Percentiles rank a stretch among this genome's conserved stretches.
Evolutionary conservation across 73 alveolate species (phyloP).

Genomic region (Paramecium caudatum): DNA sequence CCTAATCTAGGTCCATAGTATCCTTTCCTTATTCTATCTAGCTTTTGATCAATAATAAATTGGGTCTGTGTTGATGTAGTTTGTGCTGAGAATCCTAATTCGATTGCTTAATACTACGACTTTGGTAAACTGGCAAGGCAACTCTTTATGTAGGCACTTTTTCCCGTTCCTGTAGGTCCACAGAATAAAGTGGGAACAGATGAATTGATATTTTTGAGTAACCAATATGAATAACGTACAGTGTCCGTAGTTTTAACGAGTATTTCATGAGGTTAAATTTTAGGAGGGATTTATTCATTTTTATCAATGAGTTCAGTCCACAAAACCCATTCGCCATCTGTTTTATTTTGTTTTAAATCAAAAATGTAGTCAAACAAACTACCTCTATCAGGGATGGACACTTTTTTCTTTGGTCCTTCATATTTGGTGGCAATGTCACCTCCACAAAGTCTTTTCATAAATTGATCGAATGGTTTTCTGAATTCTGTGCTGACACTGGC

Average conservation of each 20-base stretch:
- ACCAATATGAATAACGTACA: slow-evolving; percentile 93
- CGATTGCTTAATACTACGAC: slow-evolving; percentile 92
- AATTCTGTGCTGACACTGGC: slow-evolving; percentile 94
- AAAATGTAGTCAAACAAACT: slow-evolving; percentile 96
- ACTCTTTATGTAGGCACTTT: slow-evolving; percentile 95
- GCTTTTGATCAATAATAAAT: slow-evolving; percentile 94
- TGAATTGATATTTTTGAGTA: slow-evolving; percentile 89
- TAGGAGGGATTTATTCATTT: slow-evolving; percentile 90
- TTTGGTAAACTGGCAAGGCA: slow-evolving; percentile 86
- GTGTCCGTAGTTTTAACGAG: slow-evolving; percentile 99
- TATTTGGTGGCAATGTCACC: slow-evolving; percentile 89
- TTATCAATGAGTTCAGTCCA: slow-evolving; percentile 95
- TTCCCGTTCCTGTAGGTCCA: slow-evolving; percentile 99
- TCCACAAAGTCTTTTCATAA: slow-evolving; percentile 91
- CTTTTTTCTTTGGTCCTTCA: slow-evolving; percentile 91
- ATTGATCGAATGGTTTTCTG: slow-evolving; percentile 92
- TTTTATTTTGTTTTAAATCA: slow-evolving; percentile 91
- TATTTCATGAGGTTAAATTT: slow-evolving; percentile 94
- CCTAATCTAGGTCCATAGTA: slow-evolving; percentile 95
- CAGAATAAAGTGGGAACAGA: slow-evolving; percentile 95
- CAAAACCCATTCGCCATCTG: slow-evolving; percentile 89
- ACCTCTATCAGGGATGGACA: slow-evolving; percentile 98
- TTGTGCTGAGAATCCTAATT: slow-evolving; percentile 99
- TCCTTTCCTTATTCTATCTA: slow-evolving; percentile 89
- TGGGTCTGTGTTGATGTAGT: slow-evolving; percentile 93